Evolutionary conservation across 2,329 filamentous ascomycete genomes (phyloP), one percentile per base, ranked within the genome.

Genomic region (Colletotrichum navitas): DNA sequence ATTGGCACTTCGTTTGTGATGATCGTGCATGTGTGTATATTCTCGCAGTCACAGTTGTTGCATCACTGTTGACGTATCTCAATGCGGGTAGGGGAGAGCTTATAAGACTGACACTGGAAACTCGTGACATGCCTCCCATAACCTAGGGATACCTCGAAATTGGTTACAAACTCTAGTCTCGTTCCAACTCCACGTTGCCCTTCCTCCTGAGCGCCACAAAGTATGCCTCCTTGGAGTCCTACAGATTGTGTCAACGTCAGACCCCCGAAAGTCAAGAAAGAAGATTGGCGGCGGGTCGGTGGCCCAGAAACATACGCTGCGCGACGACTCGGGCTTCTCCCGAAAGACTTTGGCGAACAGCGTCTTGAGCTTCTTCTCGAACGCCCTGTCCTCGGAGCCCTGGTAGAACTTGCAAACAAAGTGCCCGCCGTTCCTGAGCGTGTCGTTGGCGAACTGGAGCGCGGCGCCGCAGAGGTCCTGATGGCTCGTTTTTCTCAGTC

Each of bases 391-490:
- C 80, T 98, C 95, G 6, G 87, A 81, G 4, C 96, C 96, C 80
- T 97, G 94, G 81, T 98, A 99, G 82, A 97, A 99, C 81, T 99
- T 99, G 88, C 95, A 98, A 55, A 99, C 88, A 76, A 99, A 97
- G 80, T 97, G 92, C 1, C 97, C 96, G 26, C 94, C 94, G 4
- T 89, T 83, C 76, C 89, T 91, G 29, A 99, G 87, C 10, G 94
- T 96, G 76, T 97, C 94, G 81, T 91, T 93, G 62, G 92, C 91
- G 82, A 99, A 99, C 18, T 87, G 86, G 54, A 99, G 85, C 5
- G 96, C 96, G 32, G 95, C 94, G 74, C 88, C 84, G 81, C 96
- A 99, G 51, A 99, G 90, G 80, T 98, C 94, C 96, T 98, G 16
- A 12, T 11, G 49, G 21, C 16, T 49, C 3, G 41, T 34, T 11